A percentile compares a stretch with the other conserved stretches of the same genome.
phyloP scores from a whole-genome alignment of 2,329 filamentous ascomycete species.

The Ilyonectria destructans region DNA sequence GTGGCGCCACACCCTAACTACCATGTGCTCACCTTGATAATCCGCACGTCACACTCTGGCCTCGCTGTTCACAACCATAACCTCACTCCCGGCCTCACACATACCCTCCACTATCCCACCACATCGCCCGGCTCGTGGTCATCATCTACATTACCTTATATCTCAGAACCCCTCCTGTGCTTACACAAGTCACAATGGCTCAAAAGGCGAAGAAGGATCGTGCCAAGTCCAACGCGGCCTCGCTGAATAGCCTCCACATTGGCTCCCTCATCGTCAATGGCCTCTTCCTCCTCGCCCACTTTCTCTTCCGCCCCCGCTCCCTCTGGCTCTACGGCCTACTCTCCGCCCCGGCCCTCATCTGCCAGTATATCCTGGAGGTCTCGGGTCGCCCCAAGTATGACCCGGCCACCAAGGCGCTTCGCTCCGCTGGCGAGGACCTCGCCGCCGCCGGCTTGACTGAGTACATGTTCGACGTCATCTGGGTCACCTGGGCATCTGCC shows the following conservation, averaged over 20 bases:
- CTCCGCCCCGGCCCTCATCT: slow-evolving; percentile 81
- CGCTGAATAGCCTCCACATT: slow-evolving; percentile 87
- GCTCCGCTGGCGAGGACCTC: slow-evolving; percentile 88
- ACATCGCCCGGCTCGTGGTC: neutral
- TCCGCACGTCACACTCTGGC: slow-evolving; percentile 27
- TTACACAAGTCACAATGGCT: slow-evolving; percentile 62
- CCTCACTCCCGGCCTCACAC: neutral
- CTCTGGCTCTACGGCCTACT: slow-evolving; percentile 80
- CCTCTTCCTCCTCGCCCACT: slow-evolving; percentile 82
- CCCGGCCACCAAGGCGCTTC: slow-evolving; percentile 76
- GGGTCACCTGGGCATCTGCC: slow-evolving; percentile 90
- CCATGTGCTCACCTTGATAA: slow-evolving; percentile 2
- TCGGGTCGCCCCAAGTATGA: slow-evolving; percentile 85
- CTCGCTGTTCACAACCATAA: slow-evolving; percentile 25
- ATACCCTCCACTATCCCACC: slow-evolving; percentile 1
- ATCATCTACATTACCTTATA: neutral
- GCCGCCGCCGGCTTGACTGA: slow-evolving; percentile 91
- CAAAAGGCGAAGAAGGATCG: slow-evolving; percentile 76
- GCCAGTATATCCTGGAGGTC: slow-evolving; percentile 89
- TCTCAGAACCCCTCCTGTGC: neutral
- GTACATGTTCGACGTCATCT: slow-evolving; percentile 98
- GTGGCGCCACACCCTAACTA: slow-evolving; percentile 24
- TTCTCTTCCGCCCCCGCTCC: slow-evolving; percentile 77
- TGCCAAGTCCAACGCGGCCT: slow-evolving; percentile 84
- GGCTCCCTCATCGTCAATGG: slow-evolving; percentile 81